A percentile compares a stretch with the other conserved stretches of the same genome.
These are phyloP conservation scores for Cyclocybe aegerita DNA, from an alignment of 768 basidiomycete genomes.

Conservation along the genomic window DNA sequence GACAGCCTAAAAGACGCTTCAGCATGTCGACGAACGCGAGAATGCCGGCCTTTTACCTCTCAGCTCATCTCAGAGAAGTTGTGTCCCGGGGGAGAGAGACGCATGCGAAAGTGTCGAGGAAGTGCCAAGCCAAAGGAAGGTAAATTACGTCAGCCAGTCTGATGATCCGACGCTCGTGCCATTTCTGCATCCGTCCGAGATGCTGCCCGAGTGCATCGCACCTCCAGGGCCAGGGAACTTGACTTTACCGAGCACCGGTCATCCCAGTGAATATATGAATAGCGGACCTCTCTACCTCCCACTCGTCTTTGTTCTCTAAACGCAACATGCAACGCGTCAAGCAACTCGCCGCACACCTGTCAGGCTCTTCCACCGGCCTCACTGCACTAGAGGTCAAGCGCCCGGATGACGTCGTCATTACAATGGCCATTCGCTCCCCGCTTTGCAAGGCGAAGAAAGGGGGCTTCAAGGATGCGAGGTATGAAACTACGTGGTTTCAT, in stretches of 20 bases:
- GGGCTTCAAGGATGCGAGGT: constrained; percentile 70
- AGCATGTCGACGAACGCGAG: constrained; percentile 1
- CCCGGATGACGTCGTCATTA: constrained; percentile 80
- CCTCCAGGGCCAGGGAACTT: constrained; percentile 5
- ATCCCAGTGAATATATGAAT: background rate
- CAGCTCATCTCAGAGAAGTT: too few relatives aligned
- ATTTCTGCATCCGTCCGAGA: background rate
- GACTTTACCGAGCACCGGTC: background rate
- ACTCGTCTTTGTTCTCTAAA: background rate
- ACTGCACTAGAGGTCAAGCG: constrained; percentile 54
- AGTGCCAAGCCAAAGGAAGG: background rate
- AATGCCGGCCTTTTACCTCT: too few relatives aligned
- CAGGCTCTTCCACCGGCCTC: constrained; percentile 41
- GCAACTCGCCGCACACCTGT: constrained; percentile 63
- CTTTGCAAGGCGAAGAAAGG: constrained; percentile 78
- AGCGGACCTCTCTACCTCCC: background rate
- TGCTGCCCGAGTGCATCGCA: background rate
- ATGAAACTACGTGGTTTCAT: constrained; percentile 14
- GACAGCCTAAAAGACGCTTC: background rate
- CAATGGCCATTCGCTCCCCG: constrained; percentile 76
- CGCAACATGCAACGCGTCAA: constrained; percentile 60
- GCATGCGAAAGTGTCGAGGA: too few relatives aligned
- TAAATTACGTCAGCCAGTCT: background rate
- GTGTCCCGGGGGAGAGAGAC: too few relatives aligned
- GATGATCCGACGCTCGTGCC: background rate